Evolutionary conservation across 176 grass and related monocot genomes (phyloP), one percentile per base, ranked within the genome.

Genomic region (Triticum timopheevii): DNA sequence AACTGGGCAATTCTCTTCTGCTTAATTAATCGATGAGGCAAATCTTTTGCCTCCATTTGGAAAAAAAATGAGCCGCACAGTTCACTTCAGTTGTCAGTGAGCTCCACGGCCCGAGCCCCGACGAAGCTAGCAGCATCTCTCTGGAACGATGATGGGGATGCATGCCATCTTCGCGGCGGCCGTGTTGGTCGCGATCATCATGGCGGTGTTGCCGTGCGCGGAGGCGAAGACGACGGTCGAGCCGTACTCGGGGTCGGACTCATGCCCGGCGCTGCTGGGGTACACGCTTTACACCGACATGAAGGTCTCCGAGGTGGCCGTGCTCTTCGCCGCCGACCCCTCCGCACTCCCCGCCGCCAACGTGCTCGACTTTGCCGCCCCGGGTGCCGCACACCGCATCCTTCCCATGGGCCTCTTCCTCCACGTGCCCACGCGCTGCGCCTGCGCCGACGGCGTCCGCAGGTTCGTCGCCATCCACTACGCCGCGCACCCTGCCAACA

Each of bases 211-310:
- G 19, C 44, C 49, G 10, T 19, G 39, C 9, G 39, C 69, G 10
- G 65, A 66, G 52, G 90, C 85, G 58, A 97, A 97, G 85, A 94
- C 95, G 63, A 97, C 90, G 83, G 95, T 97, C 85, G 92, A 97
- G 77, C 95, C 92, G 33, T 97, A 92, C 85, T 79, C 95, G 16
- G 90, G 86, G 23, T 93, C 95, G 31, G 92, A 94, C 86, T 75
- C 92, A 1, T 97, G 95, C 82, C 40, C 76, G 12, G 92, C 95
- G 4, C 88, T 97, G 6, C 83, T 97, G 16, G 95, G 95, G 25
- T 97, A 97, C 95, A 95, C 91, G 34, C 95, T 97, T 65, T 95
- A 93, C 92, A 85, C 92, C 24, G 95, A 97, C 89, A 91, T 97
- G 78, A 95, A 97, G 90, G 95, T 97, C 1, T 93, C 95, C n/a